Conservation (phyloP, 2,329 filamentous ascomycete genomes). For the Apiospora sp. region DNA sequence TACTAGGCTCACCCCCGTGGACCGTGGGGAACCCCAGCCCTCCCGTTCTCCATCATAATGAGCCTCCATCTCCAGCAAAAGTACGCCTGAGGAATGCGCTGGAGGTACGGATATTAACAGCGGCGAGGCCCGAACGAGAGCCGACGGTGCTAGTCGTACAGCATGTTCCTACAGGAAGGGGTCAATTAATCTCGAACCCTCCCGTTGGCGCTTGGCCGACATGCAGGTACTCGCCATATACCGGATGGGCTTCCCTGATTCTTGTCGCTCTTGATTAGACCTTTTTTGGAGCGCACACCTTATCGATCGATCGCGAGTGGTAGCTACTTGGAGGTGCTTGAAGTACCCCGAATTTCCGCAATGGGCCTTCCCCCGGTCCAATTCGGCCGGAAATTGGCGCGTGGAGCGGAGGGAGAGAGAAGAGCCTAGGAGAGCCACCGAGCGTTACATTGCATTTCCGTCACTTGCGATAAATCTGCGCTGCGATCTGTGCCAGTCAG, state of each 20-base stretch:
- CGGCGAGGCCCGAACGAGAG: slow-evolving; percentile 16
- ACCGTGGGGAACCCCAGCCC: slow-evolving; percentile 16
- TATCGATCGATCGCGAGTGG: background rate
- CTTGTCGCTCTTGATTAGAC: background rate
- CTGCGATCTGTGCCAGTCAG: slow-evolving; percentile 3
- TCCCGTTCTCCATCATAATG: slow-evolving; percentile 16
- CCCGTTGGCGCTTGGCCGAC: background rate
- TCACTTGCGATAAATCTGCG: slow-evolving; percentile 18
- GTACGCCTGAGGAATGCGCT: background rate
- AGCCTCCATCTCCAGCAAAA: slow-evolving; percentile 3
- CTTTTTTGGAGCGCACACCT: background rate
- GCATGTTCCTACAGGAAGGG: background rate
- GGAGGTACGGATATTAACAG: background rate
- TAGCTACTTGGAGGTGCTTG: background rate
- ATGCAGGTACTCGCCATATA: background rate
- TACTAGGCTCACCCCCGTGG: slow-evolving; percentile 16
- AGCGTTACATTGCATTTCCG: slow-evolving; percentile 22
- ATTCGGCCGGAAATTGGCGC: slow-evolving; percentile 20
- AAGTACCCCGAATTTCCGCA: slow-evolving; percentile 18
- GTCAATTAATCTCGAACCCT: background rate
- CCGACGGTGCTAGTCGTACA: background rate
- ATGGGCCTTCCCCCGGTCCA: slow-evolving; percentile 3
- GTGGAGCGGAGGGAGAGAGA: background rate
- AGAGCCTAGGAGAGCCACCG: background rate
- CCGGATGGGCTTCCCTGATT: background rate